Conservation (phyloP, 73 alveolate genomes). For the Tetrahymena thermophila region DNA sequence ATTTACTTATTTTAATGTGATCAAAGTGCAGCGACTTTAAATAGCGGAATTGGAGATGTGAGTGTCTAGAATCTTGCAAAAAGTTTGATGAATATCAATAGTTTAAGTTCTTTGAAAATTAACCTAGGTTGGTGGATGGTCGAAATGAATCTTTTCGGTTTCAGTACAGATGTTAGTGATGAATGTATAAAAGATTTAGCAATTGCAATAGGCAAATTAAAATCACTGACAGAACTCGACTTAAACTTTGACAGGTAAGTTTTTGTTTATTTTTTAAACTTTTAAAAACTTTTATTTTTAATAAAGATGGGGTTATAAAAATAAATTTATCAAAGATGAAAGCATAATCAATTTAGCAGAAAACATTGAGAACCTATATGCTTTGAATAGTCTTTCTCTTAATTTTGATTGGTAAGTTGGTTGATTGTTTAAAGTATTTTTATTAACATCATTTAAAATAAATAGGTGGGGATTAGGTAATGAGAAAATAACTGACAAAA, state of each 20-base stretch:
- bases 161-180: neutral
- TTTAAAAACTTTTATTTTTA: neutral
- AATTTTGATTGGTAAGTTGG: neutral
- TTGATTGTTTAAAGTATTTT: neutral
- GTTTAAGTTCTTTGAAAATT: neutral
- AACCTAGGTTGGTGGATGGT: neutral
- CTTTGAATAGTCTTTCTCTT: neutral
- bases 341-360: neutral
- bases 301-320: neutral
- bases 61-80: neutral
- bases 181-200: neutral
- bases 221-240: neutral
- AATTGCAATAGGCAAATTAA: neutral
- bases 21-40: neutral
- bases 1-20: neutral
- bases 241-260: neutral
- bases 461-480: neutral
- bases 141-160: neutral
- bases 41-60: neutral
- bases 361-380: neutral
- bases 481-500: neutral
- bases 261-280: neutral
- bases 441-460: neutral
- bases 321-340: neutral
- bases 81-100: neutral